Conservation (phyloP, 257 asterid genomes). For the Cruciata laevipes region DNA sequence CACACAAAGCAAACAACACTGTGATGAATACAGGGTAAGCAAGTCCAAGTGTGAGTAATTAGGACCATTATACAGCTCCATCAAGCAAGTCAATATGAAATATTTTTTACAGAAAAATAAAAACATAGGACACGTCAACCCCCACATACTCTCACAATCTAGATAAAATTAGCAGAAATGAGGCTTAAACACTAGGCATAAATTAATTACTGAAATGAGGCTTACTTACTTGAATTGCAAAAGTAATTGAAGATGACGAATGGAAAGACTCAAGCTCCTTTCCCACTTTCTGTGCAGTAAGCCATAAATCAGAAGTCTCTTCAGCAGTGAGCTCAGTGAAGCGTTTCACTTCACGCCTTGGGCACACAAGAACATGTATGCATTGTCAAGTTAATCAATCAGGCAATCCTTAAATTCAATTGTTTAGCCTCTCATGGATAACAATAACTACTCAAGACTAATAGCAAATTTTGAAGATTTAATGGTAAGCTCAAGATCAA, state of each 20-base stretch:
- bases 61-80: constrained; percentile 2
- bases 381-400: constrained; percentile 54
- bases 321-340: constrained; percentile 74
- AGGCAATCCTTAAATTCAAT: constrained; percentile 1
- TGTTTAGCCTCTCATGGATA: background rate
- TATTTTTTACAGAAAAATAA: background rate
- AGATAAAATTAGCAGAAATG: background rate
- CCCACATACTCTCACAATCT: background rate
- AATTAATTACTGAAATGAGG: constrained; percentile 1
- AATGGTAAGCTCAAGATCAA: background rate
- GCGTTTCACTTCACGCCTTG: constrained; percentile 77
- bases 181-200: background rate
- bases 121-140: background rate
- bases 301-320: constrained; percentile 81
- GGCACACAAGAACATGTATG: constrained; percentile 86
- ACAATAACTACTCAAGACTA: background rate
- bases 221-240: constrained; percentile 75
- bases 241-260: constrained; percentile 78
- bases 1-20: background rate
- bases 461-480: background rate
- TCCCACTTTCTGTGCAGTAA: constrained; percentile 71
- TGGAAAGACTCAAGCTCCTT: constrained; percentile 71
- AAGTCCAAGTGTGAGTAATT: background rate
- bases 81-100: constrained; percentile 1
- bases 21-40: background rate